Evolutionary conservation across 306 rosid species (phyloP), one percentile per base, ranked within the genome.

Genomic region (Ammopiptanthus mongolicus): DNA sequence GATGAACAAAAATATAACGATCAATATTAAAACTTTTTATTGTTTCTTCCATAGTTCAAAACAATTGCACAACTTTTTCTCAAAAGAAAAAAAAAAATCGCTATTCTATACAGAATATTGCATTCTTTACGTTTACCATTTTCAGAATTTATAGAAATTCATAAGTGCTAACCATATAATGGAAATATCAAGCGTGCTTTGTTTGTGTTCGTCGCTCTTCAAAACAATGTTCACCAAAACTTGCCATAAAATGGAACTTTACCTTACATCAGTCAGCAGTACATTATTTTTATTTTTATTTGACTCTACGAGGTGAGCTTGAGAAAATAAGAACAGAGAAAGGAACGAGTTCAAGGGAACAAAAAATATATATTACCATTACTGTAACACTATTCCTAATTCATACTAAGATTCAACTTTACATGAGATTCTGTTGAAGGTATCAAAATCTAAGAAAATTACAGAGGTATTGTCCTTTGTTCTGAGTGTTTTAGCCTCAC

Each of bases 381-480:
- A 52, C 76, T 86, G 70, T 71, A 73, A 65, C 77, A 74, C 85
- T 84, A 85, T 73, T 76, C 77, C 78, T 75, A 79, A 76, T 65
- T 83, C 80, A 73, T 75, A 73, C 93, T 82, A 90, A 71, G 91
- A 81, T 78, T 85, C 90, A 81, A 79, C 91, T 96, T 87, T 92
- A 96, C 98, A 96, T 11, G 91, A 73, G 80, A 69, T 74, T 69
- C 84, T 85, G 80, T 76, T 53, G 7, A 73, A 79, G 75, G 75
- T 69, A 67, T 90, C 97, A 83, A 96, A 96, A 82, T 96, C 99
- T 89, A 96, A 84, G 88, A 85, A 92, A 86, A 96, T 78, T 82
- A 96, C 84, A 76, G 96, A 86, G 41, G 99, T 96, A 64, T 96
- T 96, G 84, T 96, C 99, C 91, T 90, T 96, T 80, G 99, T 96